phyloP scores from a whole-genome alignment of 208 protist genomes.

The Wallacemonas rigidus region DNA sequence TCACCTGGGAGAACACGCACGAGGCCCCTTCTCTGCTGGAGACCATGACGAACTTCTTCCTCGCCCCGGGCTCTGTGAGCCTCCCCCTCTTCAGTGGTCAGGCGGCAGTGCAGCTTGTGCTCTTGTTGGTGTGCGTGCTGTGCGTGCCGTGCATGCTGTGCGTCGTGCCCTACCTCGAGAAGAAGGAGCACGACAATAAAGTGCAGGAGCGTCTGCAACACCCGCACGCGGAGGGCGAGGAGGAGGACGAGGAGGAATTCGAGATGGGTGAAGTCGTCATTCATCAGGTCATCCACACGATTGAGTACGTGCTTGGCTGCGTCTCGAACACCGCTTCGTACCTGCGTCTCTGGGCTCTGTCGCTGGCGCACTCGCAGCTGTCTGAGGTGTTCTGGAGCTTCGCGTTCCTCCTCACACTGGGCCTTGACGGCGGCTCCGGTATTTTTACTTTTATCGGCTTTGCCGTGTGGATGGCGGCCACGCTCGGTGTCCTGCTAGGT shows the following conservation, averaged over 20 bases:
- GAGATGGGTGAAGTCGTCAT: constrained; percentile 96
- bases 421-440: constrained; percentile 55
- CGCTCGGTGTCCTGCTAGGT: constrained; percentile 96
- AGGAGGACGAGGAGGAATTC: constrained; percentile 82
- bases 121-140: constrained; percentile 71
- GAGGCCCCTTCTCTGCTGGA: constrained; percentile 86
- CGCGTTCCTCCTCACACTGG: constrained; percentile 70
- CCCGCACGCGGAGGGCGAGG: constrained; percentile 25
- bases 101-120: constrained; percentile 76
- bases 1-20: constrained; percentile 85
- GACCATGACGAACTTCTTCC: constrained; percentile 94
- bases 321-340: constrained; percentile 99
- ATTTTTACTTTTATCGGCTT: constrained; percentile 93
- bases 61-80: constrained; percentile 77
- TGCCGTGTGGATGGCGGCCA: constrained; percentile 93
- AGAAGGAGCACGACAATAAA: constrained; percentile 47
- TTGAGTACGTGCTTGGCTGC: constrained; percentile 98
- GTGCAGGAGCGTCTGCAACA: constrained; percentile 24
- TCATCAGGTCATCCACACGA: constrained; percentile 99
- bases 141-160: constrained; percentile 84
- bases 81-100: constrained; percentile 82
- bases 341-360: constrained; percentile 99
- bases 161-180: constrained; percentile 50
- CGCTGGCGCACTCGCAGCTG: constrained; percentile 98
- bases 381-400: constrained; percentile 93